These are phyloP conservation scores for Pseudonectria buxi DNA, from an alignment of 2,329 filamentous ascomycete species.

Conservation along the genomic window DNA sequence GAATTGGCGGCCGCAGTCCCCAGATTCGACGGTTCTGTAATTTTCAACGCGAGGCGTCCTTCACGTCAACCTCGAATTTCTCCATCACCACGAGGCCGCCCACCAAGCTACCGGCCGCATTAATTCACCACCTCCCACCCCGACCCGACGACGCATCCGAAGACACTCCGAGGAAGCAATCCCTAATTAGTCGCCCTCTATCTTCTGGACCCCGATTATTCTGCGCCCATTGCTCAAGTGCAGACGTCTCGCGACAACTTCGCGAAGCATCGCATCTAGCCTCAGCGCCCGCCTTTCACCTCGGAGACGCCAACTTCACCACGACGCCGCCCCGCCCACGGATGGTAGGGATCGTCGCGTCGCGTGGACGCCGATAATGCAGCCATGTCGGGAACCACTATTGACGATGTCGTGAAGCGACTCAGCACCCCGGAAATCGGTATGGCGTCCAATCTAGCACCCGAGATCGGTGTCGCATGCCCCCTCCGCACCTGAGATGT, in stretches of 20 bases:
- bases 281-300: constrained; percentile 12
- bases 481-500: neutral
- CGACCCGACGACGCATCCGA: no score
- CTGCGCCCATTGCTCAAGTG: no score
- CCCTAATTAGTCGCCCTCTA: no score
- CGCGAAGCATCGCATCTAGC: constrained; percentile 14
- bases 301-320: constrained; percentile 11
- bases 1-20: constrained; percentile 35
- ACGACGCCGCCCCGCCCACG: constrained; percentile 19
- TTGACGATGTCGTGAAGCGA: constrained; percentile 58
- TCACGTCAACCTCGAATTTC: constrained; percentile 14
- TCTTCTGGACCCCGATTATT: no score
- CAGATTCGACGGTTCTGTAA: constrained; percentile 32
- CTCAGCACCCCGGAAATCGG: constrained; percentile 50
- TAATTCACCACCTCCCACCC: constrained; percentile 1
- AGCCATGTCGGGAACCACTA: constrained; percentile 53
- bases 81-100: constrained; percentile 6
- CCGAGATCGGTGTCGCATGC: constrained; percentile 15
- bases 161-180: no score
- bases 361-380: constrained; percentile 39
- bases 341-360: constrained; percentile 30
- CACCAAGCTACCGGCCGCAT: constrained; percentile 1
- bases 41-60: constrained; percentile 32
- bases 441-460: constrained; percentile 26
- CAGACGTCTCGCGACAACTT: constrained; percentile 15